These are phyloP conservation scores for Fusarium chlamydosporum DNA, from an alignment of 2,329 filamentous ascomycete species.

Conservation along the genomic window DNA sequence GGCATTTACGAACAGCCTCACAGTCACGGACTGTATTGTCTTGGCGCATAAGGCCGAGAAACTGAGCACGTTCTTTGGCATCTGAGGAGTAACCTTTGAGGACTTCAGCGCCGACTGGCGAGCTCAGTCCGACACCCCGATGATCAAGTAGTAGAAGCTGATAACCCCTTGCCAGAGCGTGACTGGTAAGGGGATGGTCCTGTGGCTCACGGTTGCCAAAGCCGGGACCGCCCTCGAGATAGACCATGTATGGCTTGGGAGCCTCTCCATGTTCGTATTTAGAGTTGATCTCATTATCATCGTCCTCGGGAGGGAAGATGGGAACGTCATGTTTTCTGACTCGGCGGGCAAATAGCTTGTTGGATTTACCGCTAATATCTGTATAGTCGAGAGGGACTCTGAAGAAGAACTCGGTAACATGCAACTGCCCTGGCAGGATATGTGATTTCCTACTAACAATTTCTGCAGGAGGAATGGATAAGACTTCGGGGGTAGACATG, in stretches of 20 bases:
- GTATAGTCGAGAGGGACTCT: slow-evolving; percentile 85
- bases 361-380: slow-evolving; percentile 68
- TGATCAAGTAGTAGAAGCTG: slow-evolving; percentile 91
- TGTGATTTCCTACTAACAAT: slow-evolving; percentile 61
- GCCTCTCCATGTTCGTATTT: slow-evolving; percentile 44
- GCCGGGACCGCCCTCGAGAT: slow-evolving; percentile 89
- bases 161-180: slow-evolving; percentile 83
- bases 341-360: slow-evolving; percentile 84
- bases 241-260: slow-evolving; percentile 74
- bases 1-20: slow-evolving; percentile 83
- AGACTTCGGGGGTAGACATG: slow-evolving; percentile 34
- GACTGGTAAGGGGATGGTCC: slow-evolving; percentile 77
- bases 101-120: slow-evolving; percentile 80
- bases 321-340: slow-evolving; percentile 76
- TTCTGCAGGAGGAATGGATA: slow-evolving; percentile 56
- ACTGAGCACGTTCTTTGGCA: slow-evolving; percentile 78
- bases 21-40: slow-evolving; percentile 92
- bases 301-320: slow-evolving; percentile 63
- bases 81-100: slow-evolving; percentile 71
- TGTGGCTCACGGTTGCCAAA: slow-evolving; percentile 82
- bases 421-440: slow-evolving; percentile 72
- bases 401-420: slow-evolving; percentile 87
- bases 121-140: slow-evolving; percentile 88
- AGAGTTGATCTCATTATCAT: slow-evolving; percentile 21
- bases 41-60: slow-evolving; percentile 87